Base-by-base conservation (phyloP, 352 stramenopile species). In the Phytophthora cryptogea region DNA sequence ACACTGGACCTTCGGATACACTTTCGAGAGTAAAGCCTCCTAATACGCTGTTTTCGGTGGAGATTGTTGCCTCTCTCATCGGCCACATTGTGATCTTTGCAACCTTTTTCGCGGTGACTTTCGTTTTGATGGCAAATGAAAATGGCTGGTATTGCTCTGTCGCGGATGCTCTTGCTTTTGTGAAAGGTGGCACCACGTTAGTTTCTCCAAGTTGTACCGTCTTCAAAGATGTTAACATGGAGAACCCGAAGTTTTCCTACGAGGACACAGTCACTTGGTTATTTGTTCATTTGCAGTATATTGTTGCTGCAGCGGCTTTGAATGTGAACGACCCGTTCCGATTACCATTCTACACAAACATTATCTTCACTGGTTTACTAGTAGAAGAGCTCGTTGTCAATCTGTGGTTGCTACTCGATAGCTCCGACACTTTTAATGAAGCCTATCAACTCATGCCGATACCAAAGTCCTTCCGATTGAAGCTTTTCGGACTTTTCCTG, bases 241-340 rank as follows among this genome's bases (percentile, higher is more conserved):
- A 69, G 8, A 63, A 76, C 8, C 53, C 53, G 10, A 43, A 50
- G 5, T 64, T 51, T 17, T 61, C 45, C 6, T 73, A 76, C 52
- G 77, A 85, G 45, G 68, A 72, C 63, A 63, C 77, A 10, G 61
- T 64, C 5, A 63, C 71, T n/a, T 83, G 74, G 77, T 48, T 87
- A 17, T 87, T 78, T 37, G 72, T 63, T 2, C 74, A 85, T 58
- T 37, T 83, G 60, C 42, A 63, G 28, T 85, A 83, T 57, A 44
- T 74, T 16, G 59, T 66, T 8, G 72, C 78, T 20, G 77, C 77
- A 0, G 47, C 53, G 0, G 72, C 74, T 9, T 80, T 87, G 54
- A 87, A 83, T 45, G 26, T 83, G 11, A 70, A 76, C 16, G 74
- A 87, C 48, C 59, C 58, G 8, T 87, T 83, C 41, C 74, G 74